phyloP scores from a whole-genome alignment of 805 yeast genomes.

The Monosporozyma servazzii region DNA sequence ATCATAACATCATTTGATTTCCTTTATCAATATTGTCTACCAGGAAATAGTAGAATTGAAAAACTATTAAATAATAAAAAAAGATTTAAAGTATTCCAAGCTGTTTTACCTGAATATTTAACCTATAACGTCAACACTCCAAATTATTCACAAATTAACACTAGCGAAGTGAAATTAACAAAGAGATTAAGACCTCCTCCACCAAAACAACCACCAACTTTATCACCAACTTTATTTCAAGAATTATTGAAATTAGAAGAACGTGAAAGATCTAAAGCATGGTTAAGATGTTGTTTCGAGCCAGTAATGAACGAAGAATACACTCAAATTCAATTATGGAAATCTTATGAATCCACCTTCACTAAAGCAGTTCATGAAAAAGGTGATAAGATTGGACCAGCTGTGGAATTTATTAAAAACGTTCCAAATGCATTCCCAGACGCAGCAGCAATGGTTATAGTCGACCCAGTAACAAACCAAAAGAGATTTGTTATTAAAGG shows the following conservation, averaged over 20 bases:
- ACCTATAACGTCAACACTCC: conserved; percentile 37
- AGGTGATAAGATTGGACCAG: conserved; percentile 64
- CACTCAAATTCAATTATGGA: conserved; percentile 93
- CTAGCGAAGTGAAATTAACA: conserved; percentile 31
- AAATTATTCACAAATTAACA: conserved; percentile 25
- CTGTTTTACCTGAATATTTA: conserved; percentile 55
- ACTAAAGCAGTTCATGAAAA: conserved; percentile 46
- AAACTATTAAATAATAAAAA: conserved; percentile 40
- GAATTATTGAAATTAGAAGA: conserved; percentile 61
- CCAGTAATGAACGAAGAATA: conserved; percentile 74
- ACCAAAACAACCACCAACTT: conserved; percentile 56
- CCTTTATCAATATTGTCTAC: conserved; percentile 66
- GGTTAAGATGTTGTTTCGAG: conserved; percentile 89
- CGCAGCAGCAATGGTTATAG: conserved; percentile 89
- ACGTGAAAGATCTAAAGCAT: conserved; percentile 84
- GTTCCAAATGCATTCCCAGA: conserved; percentile 81
- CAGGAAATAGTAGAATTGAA: conserved; percentile 49
- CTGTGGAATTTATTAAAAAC: conserved; percentile 93
- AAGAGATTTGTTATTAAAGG: conserved; percentile 90
- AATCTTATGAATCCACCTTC: conserved; percentile 83
- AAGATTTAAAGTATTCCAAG: conserved; percentile 43
- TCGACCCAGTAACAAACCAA: conserved; percentile 49
- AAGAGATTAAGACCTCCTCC: conserved; percentile 53
- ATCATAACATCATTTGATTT: conserved; percentile 69
- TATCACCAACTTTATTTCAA: conserved; percentile 46